These are phyloP conservation scores for Magnaporthales sp. DNA, from an alignment of 2,329 filamentous ascomycete genomes.

Conservation along the genomic window DNA sequence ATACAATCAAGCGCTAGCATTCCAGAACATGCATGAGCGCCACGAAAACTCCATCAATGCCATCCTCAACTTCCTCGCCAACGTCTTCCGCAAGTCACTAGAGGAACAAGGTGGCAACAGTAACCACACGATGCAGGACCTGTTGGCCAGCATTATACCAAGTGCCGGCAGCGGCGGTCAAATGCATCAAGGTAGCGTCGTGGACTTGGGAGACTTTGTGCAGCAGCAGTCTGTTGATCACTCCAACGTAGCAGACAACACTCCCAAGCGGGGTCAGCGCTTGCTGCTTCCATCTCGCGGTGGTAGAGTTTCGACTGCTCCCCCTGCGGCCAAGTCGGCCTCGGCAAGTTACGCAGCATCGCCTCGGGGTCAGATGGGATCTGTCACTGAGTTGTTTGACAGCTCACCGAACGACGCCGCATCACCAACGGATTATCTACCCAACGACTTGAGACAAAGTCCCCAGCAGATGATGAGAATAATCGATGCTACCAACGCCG, in stretches of 20 bases:
- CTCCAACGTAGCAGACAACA: conserved; percentile 24
- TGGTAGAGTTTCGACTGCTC: conserved; percentile 15
- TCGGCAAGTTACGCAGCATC: conserved; percentile 16
- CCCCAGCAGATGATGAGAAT: conserved; percentile 57
- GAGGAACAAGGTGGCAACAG: conserved; percentile 65
- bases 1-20: conserved; percentile 78
- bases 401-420: conserved; percentile 33
- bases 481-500: conserved; percentile 55
- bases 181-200: conserved; percentile 47
- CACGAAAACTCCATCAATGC: conserved; percentile 98
- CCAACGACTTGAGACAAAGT: conserved; percentile 49
- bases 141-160: conserved; percentile 70
- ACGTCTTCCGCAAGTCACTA: conserved; percentile 88
- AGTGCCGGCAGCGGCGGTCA: conserved; percentile 21
- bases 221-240: conserved; percentile 32
- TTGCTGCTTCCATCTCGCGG: conserved; percentile 38
- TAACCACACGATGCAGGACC: conserved; percentile 67
- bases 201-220: conserved; percentile 52
- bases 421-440: conserved; percentile 37
- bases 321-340: conserved; percentile 10
- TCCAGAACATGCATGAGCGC: conserved; percentile 87
- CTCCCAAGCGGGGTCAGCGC: conserved; percentile 43
- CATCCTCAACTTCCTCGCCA: conserved; percentile 94
- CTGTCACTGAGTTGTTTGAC: conserved; percentile 54
- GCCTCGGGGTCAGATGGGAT: conserved; percentile 34